Percentiles rank a stretch among this genome's conserved stretches.
Evolutionary conservation across 192 early-diverging fungal species (phyloP).

Genomic region (Umbelopsis vinacea): DNA sequence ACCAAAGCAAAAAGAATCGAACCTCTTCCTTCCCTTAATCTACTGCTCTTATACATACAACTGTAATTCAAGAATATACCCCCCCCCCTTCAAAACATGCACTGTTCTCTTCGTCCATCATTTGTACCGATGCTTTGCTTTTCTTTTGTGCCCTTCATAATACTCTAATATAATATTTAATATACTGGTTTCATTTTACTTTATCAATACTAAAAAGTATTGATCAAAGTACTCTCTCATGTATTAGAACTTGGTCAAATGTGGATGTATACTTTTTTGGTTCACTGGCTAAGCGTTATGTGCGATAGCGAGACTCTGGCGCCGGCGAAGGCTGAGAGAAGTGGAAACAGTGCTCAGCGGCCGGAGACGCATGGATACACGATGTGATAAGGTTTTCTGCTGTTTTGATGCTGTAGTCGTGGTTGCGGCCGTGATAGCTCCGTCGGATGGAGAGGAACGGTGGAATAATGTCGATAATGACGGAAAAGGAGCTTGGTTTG

Average conservation of each 20-base stretch:
- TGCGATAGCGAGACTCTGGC: conserved; percentile 2
- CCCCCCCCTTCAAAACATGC: background rate
- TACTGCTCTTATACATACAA: background rate
- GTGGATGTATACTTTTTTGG: background rate
- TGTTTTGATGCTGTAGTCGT: background rate
- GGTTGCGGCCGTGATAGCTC: background rate
- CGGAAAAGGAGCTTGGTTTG: background rate
- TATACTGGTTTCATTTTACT: background rate
- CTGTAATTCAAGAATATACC: conserved; percentile 5
- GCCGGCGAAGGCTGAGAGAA: conserved; percentile 6
- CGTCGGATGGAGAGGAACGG: background rate
- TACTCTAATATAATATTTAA: conserved; percentile 10
- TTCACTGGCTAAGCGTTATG: background rate
- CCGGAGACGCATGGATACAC: conserved; percentile 1
- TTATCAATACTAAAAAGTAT: background rate
- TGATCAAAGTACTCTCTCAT: background rate
- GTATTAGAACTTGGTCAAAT: background rate
- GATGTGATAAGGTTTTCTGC: background rate
- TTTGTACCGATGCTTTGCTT: background rate
- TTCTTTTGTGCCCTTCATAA: background rate
- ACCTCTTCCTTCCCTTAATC: background rate
- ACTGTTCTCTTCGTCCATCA: background rate
- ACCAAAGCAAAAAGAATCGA: background rate
- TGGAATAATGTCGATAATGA: conserved; percentile 2
- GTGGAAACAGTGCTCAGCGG: conserved; percentile 6